Conservation (phyloP, 2,329 filamentous ascomycete genomes). For the Alternaria viburni region DNA sequence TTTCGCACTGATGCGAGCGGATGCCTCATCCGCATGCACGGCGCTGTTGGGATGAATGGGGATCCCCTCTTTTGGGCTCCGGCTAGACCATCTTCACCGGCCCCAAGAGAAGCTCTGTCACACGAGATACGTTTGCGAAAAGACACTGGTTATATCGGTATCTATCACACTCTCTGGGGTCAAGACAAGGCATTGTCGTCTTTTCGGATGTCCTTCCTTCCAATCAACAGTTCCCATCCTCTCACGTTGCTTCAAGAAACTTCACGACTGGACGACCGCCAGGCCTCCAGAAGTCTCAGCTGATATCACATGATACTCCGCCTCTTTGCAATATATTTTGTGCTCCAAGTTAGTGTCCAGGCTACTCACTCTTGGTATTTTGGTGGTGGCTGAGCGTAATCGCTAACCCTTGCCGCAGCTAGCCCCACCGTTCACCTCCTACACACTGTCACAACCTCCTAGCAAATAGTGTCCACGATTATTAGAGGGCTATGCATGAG, state of each 20-base stretch:
- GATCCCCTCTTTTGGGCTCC: not conserved
- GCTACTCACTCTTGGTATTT: not conserved
- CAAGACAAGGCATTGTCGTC: not conserved
- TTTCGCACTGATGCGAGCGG: not conserved
- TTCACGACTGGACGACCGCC: not conserved
- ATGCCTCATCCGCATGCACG: not conserved
- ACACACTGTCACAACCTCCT: not conserved
- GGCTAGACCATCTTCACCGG: not conserved
- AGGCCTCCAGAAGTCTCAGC: not conserved
- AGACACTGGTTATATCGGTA: not conserved
- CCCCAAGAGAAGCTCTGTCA: not conserved
- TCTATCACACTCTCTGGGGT: not conserved
- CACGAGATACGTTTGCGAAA: not conserved
- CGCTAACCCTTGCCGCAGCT: not conserved
- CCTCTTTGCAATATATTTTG: slow-evolving; percentile 6
- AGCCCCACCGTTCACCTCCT: not conserved
- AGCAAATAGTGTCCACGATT: not conserved
- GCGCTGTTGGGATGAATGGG: not conserved
- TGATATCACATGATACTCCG: not conserved
- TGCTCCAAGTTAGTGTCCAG: not conserved
- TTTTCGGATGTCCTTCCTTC: not conserved
- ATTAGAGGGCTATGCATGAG: not conserved
- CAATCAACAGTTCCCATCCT: not conserved
- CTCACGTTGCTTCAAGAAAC: not conserved
- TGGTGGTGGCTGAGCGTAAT: not conserved